Evolutionary conservation across 768 basidiomycete genomes (phyloP), one percentile per base, ranked within the genome.

Genomic region (Mycena metata): DNA sequence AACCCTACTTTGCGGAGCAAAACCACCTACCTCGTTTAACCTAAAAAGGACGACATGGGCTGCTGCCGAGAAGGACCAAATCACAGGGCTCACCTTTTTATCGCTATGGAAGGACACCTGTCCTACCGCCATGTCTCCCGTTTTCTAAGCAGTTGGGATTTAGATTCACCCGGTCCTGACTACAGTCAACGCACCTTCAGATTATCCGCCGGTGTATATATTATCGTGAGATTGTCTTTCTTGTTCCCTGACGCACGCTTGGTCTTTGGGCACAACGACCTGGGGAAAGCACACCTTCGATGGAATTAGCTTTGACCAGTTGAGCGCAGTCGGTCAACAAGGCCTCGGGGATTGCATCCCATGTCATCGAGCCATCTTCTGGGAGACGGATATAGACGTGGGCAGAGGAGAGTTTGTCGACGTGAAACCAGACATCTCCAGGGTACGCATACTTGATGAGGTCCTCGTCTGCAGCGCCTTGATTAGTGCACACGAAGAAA

Each of bases 271-370:
- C 17, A 30, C 8, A 4, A 5, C n/a, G 19, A 45, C 12, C 15
- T 16, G 46, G 13, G 36, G 30, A 61, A 45, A 19, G 30, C 73
- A 47, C 65, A 93, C 96, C 96, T 83, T 98, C 95, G 63, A 99
- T 99, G 13, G 95, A 96, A 75, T 98, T 98, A 1, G 96, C 96
- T 79, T 99, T 99, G 36, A 98, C 97, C 2, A 99, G 85, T 77
- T 99, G 98, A 1, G 95, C 95, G 69, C 94, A 94, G 79, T 99
- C 97, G 15, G 82, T 83, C 21, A 98, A 81, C 8, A 98, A 80
- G 1, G 86, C 81, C 61, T 91, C 85, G 0, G 98, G 96, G 42
- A 99, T 92, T n/a, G 82, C 79, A 8, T 99, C 96, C 95, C 96
- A 98, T 35, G 83, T 78, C 85, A 96, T 92, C 42, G 67, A 68